A percentile compares a stretch with the other conserved stretches of the same genome.
Evolutionary conservation across 768 basidiomycete genomes (phyloP).

Genomic region (Leccinum ochraceum): DNA sequence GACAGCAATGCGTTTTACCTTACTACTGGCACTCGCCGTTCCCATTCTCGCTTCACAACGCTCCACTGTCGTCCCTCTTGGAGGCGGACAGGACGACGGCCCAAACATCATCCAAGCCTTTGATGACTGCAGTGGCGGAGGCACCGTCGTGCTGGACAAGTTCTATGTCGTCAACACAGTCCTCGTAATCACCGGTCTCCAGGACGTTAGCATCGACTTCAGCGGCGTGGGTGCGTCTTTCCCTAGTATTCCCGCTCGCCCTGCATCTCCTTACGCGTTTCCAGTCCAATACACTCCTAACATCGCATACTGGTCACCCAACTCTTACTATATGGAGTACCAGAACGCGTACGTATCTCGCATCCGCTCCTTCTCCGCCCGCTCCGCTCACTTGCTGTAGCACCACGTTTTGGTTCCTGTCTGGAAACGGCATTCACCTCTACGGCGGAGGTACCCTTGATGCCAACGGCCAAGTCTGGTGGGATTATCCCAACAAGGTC

Average conservation of each 20-base stretch:
- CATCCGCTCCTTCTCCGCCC: not conserved
- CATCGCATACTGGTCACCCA: slow-evolving; percentile 41
- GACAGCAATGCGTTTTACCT: not conserved
- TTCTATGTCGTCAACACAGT: slow-evolving; percentile 42
- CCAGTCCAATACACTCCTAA: slow-evolving; percentile 40
- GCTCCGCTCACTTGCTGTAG: slow-evolving; percentile 16
- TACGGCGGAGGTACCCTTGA: slow-evolving; percentile 47
- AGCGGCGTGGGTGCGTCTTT: slow-evolving; percentile 35
- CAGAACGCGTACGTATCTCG: slow-evolving; percentile 41
- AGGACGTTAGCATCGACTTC: slow-evolving; percentile 40
- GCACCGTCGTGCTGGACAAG: slow-evolving; percentile 34
- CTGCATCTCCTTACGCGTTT: not conserved
- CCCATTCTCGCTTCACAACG: not conserved
- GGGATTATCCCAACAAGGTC: slow-evolving; percentile 32
- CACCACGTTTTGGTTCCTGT: slow-evolving; percentile 43
- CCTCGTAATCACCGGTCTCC: slow-evolving; percentile 38
- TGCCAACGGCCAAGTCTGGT: slow-evolving; percentile 49
- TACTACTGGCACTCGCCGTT: not conserved
- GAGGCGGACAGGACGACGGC: slow-evolving; percentile 11
- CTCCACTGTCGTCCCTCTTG: slow-evolving; percentile 30
- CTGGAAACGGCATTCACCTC: slow-evolving; percentile 37
- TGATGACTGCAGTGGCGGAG: slow-evolving; percentile 20
- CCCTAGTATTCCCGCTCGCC: not conserved
- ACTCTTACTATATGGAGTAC: slow-evolving; percentile 41
- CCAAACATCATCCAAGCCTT: slow-evolving; percentile 39